Conservation (phyloP, 805 yeast species). For the Komagataella phaffii region DNA sequence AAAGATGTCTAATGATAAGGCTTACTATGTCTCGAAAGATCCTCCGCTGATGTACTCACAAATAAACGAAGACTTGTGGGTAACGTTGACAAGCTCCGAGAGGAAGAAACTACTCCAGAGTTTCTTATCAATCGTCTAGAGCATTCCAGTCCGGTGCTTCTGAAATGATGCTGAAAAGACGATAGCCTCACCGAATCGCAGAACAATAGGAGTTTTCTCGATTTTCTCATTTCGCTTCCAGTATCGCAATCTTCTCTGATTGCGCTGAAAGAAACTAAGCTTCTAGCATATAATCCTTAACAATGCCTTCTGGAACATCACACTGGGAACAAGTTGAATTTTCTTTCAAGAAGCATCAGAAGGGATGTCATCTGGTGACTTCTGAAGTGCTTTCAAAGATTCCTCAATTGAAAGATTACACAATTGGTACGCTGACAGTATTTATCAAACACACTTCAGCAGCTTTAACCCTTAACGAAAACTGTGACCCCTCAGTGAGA, state of each 20-base stretch:
- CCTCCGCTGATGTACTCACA: background rate
- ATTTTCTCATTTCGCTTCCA: background rate
- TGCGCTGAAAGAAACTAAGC: background rate
- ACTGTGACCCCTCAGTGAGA: constrained; percentile 70
- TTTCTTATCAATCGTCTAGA: background rate
- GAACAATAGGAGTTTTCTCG: background rate
- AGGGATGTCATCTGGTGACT: constrained; percentile 63
- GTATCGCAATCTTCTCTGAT: background rate
- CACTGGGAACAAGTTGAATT: constrained; percentile 49
- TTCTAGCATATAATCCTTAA: background rate
- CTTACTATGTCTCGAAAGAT: background rate
- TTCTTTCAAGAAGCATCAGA: constrained; percentile 38
- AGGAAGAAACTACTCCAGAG: background rate
- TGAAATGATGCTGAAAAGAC: background rate
- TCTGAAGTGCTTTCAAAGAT: constrained; percentile 43
- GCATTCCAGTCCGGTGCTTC: background rate
- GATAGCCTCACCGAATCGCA: background rate
- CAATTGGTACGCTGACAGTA: constrained; percentile 50
- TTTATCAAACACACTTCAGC: constrained; percentile 76
- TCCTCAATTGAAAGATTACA: constrained; percentile 46
- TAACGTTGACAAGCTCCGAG: background rate
- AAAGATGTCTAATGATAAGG: background rate
- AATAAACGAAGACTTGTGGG: too few relatives aligned
- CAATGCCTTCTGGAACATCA: constrained; percentile 11
- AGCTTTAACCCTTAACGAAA: constrained; percentile 64